These are phyloP conservation scores for Sindora glabra DNA, from an alignment of 306 rosid genomes.

Conservation along the genomic window DNA sequence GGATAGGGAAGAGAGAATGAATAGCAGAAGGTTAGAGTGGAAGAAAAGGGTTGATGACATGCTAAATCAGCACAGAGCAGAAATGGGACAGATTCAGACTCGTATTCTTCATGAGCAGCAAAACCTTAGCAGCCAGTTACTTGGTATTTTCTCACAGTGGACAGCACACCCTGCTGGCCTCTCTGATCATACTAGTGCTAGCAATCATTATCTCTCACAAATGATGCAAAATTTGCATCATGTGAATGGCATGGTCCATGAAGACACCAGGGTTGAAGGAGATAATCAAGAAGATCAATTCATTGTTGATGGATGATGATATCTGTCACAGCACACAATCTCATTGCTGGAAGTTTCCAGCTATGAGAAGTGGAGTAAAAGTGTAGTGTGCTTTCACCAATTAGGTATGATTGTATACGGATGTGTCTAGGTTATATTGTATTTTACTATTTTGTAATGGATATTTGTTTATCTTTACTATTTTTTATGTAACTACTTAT, in stretches of 20 bases:
- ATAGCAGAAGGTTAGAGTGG: conserved; percentile 69
- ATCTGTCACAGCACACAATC: conserved; percentile 15
- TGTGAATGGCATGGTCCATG: conserved; percentile 76
- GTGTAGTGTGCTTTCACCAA: conserved; percentile 33
- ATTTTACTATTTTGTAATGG: conserved; percentile 16
- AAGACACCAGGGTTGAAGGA: conserved; percentile 78
- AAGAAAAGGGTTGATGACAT: conserved; percentile 76
- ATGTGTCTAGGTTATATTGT: conserved; percentile 20
- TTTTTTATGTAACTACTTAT: conserved; percentile 40
- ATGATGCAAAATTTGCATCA: conserved; percentile 97
- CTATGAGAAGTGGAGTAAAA: conserved; percentile 22
- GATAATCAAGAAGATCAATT: conserved; percentile 94
- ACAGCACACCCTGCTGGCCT: conserved; percentile 71
- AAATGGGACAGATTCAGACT: conserved; percentile 82
- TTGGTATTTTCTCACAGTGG: conserved; percentile 91
- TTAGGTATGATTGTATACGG: conserved; percentile 39
- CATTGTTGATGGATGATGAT: conserved; percentile 70
- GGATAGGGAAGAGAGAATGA: conserved; percentile 82
- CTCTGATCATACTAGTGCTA: conserved; percentile 82
- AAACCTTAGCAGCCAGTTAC: conserved; percentile 65
- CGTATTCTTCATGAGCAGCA: conserved; percentile 91
- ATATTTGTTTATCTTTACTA: conserved; percentile 1
- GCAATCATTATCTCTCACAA: conserved; percentile 84
- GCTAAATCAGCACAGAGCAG: conserved; percentile 71
- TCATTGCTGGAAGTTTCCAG: conserved; percentile 23